phyloP scores from a whole-genome alignment of 495 filamentous ascomycete species.

The Lepraria neglecta region DNA sequence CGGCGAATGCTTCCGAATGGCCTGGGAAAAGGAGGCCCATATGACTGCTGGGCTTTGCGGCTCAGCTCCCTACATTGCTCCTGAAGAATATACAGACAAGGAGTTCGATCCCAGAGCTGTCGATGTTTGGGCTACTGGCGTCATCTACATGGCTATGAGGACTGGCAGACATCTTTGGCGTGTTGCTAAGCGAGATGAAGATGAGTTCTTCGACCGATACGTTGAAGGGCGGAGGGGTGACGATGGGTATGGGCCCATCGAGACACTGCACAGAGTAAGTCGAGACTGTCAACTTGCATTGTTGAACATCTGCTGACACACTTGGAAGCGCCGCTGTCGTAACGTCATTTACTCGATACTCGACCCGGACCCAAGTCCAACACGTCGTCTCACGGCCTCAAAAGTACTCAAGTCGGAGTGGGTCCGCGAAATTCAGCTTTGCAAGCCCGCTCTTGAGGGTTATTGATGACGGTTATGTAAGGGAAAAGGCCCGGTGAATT shows the following conservation, averaged over 20 bases:
- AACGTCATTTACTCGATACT: constrained; percentile 99
- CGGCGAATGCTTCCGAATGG: constrained; percentile 99
- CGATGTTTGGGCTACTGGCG: constrained; percentile 95
- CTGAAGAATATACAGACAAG: constrained; percentile 88
- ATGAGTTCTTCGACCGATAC: constrained; percentile 94
- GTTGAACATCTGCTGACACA: constrained; percentile 34
- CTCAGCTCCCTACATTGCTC: constrained; percentile 94
- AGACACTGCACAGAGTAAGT: constrained; percentile 88
- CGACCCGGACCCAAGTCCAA: constrained; percentile 74
- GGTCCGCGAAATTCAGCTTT: constrained; percentile 93
- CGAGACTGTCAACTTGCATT: neutral
- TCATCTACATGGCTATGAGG: constrained; percentile 99
- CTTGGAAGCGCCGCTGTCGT: constrained; percentile 77
- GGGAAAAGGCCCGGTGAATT: neutral
- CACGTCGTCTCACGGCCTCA: constrained; percentile 86
- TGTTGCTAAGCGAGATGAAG: constrained; percentile 89
- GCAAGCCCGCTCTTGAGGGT: constrained; percentile 92
- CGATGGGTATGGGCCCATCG: constrained; percentile 92
- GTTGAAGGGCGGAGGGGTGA: constrained; percentile 87
- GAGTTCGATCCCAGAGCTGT: constrained; percentile 97
- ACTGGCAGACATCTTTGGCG: constrained; percentile 95
- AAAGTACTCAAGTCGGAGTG: constrained; percentile 98
- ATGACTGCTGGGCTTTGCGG: constrained; percentile 97
- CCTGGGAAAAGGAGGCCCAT: constrained; percentile 95
- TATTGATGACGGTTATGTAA: constrained; percentile 41